These are phyloP conservation scores for Sugiyamaella novakii DNA, from an alignment of 1,139 yeast genomes.

Conservation along the genomic window DNA sequence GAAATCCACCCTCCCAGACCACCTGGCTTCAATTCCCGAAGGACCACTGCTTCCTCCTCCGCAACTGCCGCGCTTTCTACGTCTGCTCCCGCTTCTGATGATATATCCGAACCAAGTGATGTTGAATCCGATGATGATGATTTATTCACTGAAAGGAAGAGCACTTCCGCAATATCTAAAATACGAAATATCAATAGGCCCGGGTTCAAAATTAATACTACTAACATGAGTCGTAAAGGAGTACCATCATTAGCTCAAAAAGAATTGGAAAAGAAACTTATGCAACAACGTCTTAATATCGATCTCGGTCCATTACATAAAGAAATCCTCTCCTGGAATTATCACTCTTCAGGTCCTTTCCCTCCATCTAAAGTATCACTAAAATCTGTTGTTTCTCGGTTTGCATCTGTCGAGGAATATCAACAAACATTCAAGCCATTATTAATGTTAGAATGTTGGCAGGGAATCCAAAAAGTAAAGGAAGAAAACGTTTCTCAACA, in stretches of 20 bases:
- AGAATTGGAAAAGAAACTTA: constrained; percentile 70
- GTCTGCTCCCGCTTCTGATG: constrained; percentile 21
- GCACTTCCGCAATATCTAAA: constrained; percentile 9
- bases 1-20: constrained; percentile 69
- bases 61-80: constrained; percentile 32
- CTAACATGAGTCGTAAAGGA: constrained; percentile 13
- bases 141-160: constrained; percentile 30
- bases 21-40: constrained; percentile 68
- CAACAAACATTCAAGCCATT: constrained; percentile 72
- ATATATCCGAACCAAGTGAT: constrained; percentile 32
- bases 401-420: constrained; percentile 63
- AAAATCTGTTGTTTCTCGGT: constrained; percentile 36
- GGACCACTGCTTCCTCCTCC: constrained; percentile 27
- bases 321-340: constrained; percentile 77
- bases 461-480: constrained; percentile 74
- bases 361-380: constrained; percentile 48
- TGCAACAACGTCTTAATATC: constrained; percentile 79
- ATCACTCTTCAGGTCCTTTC: constrained; percentile 55
- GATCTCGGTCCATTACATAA: constrained; percentile 75
- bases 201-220: constrained; percentile 13
- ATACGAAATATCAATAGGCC: constrained; percentile 27
- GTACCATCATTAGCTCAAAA: constrained; percentile 34
- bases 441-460: constrained; percentile 90
- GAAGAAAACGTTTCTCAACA: constrained; percentile 56
- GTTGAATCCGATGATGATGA: constrained; percentile 37